Percentiles rank a stretch among this genome's conserved stretches.
Conservation (phyloP, 1,139 yeast genomes). For the Debaryomycetaceae sp. region DNA sequence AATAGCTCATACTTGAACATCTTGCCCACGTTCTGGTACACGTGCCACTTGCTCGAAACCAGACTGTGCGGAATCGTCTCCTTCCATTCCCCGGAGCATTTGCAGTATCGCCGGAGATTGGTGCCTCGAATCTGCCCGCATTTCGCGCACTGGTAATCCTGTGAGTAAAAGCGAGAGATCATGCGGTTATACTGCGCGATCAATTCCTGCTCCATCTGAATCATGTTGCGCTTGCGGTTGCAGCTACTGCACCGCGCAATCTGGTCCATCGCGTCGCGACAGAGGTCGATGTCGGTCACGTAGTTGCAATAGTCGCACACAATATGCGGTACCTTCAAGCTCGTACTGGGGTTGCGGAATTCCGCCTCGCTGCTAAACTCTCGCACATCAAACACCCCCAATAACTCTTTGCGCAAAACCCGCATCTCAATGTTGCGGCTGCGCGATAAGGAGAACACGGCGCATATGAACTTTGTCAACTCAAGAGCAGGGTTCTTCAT, state of each 20-base stretch:
- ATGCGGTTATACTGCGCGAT: constrained; percentile 51
- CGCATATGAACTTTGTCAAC: constrained; percentile 65
- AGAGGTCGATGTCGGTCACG: constrained; percentile 70
- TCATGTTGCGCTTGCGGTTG: constrained; percentile 49
- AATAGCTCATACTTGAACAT: constrained; percentile 53
- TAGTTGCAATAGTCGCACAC: constrained; percentile 74
- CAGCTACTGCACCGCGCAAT: constrained; percentile 70
- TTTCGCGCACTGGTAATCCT: constrained; percentile 72
- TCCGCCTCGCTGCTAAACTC: constrained; percentile 75
- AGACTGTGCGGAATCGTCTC: constrained; percentile 42
- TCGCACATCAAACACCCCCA: constrained; percentile 62
- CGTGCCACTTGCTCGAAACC: constrained; percentile 32
- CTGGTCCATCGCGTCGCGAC: constrained; percentile 45
- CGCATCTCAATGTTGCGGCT: constrained; percentile 64
- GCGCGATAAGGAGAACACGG: constrained; percentile 58
- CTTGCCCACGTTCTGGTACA: constrained; percentile 50
- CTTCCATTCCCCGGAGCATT: constrained; percentile 82
- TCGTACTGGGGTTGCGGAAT: constrained; percentile 69
- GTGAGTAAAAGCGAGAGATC: constrained; percentile 55
- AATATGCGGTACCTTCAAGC: constrained; percentile 55
- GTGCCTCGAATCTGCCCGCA: constrained; percentile 61
- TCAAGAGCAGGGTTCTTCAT: constrained; percentile 68
- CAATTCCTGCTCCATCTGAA: constrained; percentile 68
- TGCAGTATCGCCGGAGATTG: constrained; percentile 66
- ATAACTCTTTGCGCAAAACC: constrained; percentile 60